A percentile compares a stretch with the other conserved stretches of the same genome.
Conservation (phyloP, 495 filamentous ascomycete genomes). For the Rostrohypoxylon terebratum region DNA sequence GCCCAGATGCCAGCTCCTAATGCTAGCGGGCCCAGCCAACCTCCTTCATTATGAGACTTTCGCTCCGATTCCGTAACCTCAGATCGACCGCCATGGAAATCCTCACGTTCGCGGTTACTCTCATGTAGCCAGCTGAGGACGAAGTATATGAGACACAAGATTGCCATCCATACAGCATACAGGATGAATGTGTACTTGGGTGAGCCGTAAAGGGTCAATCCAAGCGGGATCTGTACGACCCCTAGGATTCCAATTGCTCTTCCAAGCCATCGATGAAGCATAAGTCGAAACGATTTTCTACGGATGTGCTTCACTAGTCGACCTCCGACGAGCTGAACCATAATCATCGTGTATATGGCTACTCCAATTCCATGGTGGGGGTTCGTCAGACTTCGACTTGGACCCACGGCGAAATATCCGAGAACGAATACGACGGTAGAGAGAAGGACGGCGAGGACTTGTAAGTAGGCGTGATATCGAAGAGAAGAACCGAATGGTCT, state of each 20-base stretch:
- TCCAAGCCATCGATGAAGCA: conserved; percentile 91
- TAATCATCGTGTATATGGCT: conserved; percentile 84
- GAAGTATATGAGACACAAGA: conserved; percentile 76
- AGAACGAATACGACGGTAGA: conserved; percentile 79
- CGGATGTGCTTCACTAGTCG: conserved; percentile 72
- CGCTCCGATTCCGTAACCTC: conserved; percentile 49
- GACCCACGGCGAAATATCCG: conserved; percentile 83
- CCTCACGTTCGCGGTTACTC: conserved; percentile 55
- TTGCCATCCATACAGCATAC: conserved; percentile 77
- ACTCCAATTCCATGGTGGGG: conserved; percentile 95
- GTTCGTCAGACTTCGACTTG: conserved; percentile 82
- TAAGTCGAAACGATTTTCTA: conserved; percentile 72
- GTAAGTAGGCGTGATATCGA: conserved; percentile 83
- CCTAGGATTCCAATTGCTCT: conserved; percentile 80
- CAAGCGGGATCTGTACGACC: conserved; percentile 87
- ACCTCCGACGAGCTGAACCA: conserved; percentile 84
- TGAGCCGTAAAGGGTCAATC: conserved; percentile 91
- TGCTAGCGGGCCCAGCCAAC: conserved; percentile 62
- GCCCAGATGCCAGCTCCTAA: conserved; percentile 72
- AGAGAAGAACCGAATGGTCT: conserved; percentile 72
- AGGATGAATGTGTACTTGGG: conserved; percentile 86
- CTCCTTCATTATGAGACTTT: conserved; percentile 61
- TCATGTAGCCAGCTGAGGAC: conserved; percentile 75
- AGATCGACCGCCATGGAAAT: conserved; percentile 54
- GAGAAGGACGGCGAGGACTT: conserved; percentile 80